Conservation (phyloP, 345 rosid genomes). For the Eucalyptus pumila region DNA sequence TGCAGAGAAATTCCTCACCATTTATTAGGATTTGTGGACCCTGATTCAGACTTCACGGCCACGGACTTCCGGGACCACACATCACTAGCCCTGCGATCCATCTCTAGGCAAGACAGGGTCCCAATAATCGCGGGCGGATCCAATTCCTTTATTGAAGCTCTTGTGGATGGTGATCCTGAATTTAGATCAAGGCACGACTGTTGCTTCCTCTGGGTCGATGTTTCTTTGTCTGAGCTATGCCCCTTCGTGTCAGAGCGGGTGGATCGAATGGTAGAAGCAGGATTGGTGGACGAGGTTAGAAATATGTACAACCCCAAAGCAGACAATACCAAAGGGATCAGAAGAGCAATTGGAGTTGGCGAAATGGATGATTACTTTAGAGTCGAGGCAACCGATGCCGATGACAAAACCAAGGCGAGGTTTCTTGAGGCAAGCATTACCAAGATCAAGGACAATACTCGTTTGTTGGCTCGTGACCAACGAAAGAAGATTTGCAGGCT, state of each 20-base stretch:
- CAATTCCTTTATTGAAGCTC: slow-evolving; percentile 62
- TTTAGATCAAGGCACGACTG: slow-evolving; percentile 59
- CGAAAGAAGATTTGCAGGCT: slow-evolving; percentile 48
- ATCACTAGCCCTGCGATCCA: slow-evolving; percentile 21
- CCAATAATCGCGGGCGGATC: slow-evolving; percentile 93
- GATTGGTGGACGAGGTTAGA: slow-evolving; percentile 58
- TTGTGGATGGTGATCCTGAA: slow-evolving; percentile 40
- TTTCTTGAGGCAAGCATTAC: slow-evolving; percentile 35
- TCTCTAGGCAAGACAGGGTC: slow-evolving; percentile 20
- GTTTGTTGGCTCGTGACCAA: slow-evolving; percentile 42
- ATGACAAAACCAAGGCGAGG: slow-evolving; percentile 4
- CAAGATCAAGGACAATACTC: slow-evolving; percentile 50
- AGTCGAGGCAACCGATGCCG: slow-evolving; percentile 2
- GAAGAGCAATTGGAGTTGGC: slow-evolving; percentile 73
- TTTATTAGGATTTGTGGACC: slow-evolving; percentile 48
- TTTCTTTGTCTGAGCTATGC: slow-evolving; percentile 34
- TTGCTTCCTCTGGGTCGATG: slow-evolving; percentile 84
- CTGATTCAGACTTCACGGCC: slow-evolving; percentile 38
- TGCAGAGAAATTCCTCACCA: slow-evolving; percentile 71
- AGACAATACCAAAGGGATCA: slow-evolving; percentile 47
- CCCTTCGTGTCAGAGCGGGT: slow-evolving; percentile 68
- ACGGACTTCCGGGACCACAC: slow-evolving; percentile 41
- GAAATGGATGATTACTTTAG: slow-evolving; percentile 60
- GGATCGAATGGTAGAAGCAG: slow-evolving; percentile 59
- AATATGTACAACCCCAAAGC: slow-evolving; percentile 32